Conservation (phyloP, 345 rosid genomes). For the Chamaenerion angustifolium region DNA sequence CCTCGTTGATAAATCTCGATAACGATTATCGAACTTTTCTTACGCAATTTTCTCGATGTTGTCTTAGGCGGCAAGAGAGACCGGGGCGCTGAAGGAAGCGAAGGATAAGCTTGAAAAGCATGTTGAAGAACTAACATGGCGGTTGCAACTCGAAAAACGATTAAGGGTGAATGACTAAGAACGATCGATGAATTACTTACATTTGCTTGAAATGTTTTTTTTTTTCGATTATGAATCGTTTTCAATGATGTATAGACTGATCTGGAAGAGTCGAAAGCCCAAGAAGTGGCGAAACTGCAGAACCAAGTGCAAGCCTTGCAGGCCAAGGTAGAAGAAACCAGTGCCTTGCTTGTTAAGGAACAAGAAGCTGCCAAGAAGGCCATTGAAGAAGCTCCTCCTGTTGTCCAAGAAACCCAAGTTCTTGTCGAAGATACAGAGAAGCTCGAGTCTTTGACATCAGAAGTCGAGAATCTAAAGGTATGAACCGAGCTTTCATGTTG, state of each 20-base stretch:
- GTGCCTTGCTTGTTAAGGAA: slow-evolving; percentile 20
- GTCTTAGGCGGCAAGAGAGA: slow-evolving; percentile 34
- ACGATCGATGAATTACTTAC: neutral
- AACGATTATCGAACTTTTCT: no score
- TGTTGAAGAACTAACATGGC: slow-evolving; percentile 42
- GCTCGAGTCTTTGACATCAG: slow-evolving; percentile 24
- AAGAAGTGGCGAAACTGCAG: slow-evolving; percentile 29
- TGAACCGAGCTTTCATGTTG: neutral
- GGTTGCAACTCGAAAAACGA: slow-evolving; percentile 35
- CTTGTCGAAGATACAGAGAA: slow-evolving; percentile 32
- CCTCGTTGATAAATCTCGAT: no score
- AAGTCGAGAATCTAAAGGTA: slow-evolving; percentile 35
- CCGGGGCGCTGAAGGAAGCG: slow-evolving; percentile 37
- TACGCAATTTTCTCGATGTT: neutral
- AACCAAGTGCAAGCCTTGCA: slow-evolving; percentile 24
- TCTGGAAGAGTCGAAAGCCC: slow-evolving; percentile 32
- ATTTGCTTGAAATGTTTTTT: neutral
- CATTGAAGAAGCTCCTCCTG: slow-evolving; percentile 39
- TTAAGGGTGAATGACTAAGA: slow-evolving; percentile 18
- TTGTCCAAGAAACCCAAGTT: slow-evolving; percentile 35
- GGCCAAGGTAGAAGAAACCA: slow-evolving; percentile 30
- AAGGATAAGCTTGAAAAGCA: slow-evolving; percentile 39
- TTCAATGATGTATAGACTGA: slow-evolving; percentile 22
- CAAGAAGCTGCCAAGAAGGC: slow-evolving; percentile 30
- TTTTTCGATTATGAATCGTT: neutral